Evolutionary conservation across 306 rosid genomes (phyloP), one percentile per base, ranked within the genome.

Genomic region (Oxytropis ochrocephala): DNA sequence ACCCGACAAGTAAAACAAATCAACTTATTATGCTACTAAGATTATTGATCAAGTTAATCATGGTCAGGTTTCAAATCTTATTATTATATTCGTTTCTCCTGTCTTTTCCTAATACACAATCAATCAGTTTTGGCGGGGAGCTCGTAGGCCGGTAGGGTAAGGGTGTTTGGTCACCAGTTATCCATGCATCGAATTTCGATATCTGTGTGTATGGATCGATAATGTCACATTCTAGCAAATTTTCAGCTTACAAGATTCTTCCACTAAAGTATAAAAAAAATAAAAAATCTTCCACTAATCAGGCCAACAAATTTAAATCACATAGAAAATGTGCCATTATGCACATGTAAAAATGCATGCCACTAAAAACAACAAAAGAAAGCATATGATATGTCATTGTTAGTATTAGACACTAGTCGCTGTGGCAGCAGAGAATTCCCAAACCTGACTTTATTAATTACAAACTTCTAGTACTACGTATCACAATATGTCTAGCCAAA

Each of bases 401-500:
- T 27, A 38, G 9, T 13, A 39, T n/a, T 67, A 51, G 50, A 41
- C 27, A 32, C 5, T 75, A 39, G 57, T 50, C 11, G 36, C 21
- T 14, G 52, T 24, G 21, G 7, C 2, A 8, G 14, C n/a, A 39
- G 35, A 69, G 19, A 59, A 69, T 76, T 51, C 39, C 29, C 3
- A 65, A 66, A 59, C 71, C 83, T 72, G 43, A 42, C 67, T 66
- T 73, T 57, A 64, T 70, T 44, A 55, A 6, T 29, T 16, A n/a
- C n/a, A n/a, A n/a, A n/a, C n/a, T n/a, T n/a, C n/a, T n/a, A n/a
- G n/a, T n/a, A n/a, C n/a, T n/a, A n/a, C n/a, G n/a, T 5, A 36
- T 6, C 19, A 1, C 3, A 2, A 1, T 4, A 44, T 48, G 2
- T 48, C 18, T 10, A 30, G 6, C 13, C 13, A 8, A 69, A 17